These are phyloP conservation scores for Neurospora pannonica DNA, from an alignment of 495 filamentous ascomycete genomes.

Conservation along the genomic window DNA sequence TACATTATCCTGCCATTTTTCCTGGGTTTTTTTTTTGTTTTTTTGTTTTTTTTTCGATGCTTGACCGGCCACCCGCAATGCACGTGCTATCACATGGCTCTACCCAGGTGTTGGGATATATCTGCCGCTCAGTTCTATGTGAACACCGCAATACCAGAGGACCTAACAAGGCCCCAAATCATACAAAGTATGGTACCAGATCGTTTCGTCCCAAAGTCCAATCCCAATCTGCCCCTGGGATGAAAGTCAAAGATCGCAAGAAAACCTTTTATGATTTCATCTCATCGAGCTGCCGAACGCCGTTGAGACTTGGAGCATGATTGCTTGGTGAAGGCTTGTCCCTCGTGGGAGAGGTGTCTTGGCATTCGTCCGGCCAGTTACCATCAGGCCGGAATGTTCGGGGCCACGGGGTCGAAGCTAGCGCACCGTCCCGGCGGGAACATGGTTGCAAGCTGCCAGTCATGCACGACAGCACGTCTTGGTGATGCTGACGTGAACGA, in stretches of 20 bases:
- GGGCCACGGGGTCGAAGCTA: conserved; percentile 17
- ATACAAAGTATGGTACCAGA: too few relatives aligned
- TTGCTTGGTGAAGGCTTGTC: conserved; percentile 20
- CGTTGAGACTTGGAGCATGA: neutral
- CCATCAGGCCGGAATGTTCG: conserved; percentile 45
- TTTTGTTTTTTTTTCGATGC: too few relatives aligned
- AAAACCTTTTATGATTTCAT: too few relatives aligned
- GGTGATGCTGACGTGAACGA: neutral
- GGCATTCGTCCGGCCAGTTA: conserved; percentile 27
- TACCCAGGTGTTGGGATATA: neutral
- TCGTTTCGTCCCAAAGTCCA: too few relatives aligned
- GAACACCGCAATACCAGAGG: neutral
- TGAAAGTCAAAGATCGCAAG: neutral
- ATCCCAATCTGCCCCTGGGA: too few relatives aligned
- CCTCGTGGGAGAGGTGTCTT: conserved; percentile 7
- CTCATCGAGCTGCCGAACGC: conserved; percentile 2
- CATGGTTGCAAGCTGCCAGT: neutral
- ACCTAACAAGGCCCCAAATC: neutral
- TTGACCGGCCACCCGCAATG: neutral
- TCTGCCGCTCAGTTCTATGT: neutral
- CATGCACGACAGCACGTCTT: neutral
- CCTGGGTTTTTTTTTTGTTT: too few relatives aligned
- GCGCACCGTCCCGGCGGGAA: neutral
- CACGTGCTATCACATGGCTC: neutral
- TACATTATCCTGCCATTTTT: neutral